Percentiles rank a stretch among this genome's conserved stretches.
These are phyloP conservation scores for Globisporangium sylvaticum DNA, from an alignment of 352 stramenopile species.

Conservation along the genomic window DNA sequence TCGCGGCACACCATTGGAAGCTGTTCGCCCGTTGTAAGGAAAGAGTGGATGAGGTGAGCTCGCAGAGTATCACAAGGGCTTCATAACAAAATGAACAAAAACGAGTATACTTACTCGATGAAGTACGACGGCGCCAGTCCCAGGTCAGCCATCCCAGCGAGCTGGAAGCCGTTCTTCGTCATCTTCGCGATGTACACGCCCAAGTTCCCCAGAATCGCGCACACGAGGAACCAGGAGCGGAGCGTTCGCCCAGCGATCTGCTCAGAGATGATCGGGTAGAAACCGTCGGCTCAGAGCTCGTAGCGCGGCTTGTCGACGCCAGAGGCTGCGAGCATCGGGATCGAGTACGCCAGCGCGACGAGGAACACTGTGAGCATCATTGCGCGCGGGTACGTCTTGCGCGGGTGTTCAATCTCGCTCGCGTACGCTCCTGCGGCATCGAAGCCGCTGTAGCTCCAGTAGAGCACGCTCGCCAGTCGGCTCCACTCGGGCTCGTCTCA, in stretches of 20 bases:
- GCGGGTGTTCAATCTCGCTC: slow-evolving; percentile 62
- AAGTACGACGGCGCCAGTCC: slow-evolving; percentile 76
- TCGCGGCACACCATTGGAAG: slow-evolving; percentile 44
- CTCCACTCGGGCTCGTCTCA: slow-evolving; percentile 59
- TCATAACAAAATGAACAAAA: background rate
- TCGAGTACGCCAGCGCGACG: slow-evolving; percentile 65
- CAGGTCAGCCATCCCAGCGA: slow-evolving; percentile 79
- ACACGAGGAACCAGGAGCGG: slow-evolving; percentile 73
- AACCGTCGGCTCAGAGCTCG: slow-evolving; percentile 69
- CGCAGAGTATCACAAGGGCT: background rate
- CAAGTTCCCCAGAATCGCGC: slow-evolving; percentile 73
- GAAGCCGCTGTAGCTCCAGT: slow-evolving; percentile 86
- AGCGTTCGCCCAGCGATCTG: slow-evolving; percentile 58
- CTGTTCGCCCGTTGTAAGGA: slow-evolving; percentile 34
- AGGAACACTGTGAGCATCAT: slow-evolving; percentile 76
- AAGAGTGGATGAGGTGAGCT: background rate
- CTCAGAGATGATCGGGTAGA: slow-evolving; percentile 59
- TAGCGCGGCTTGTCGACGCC: slow-evolving; percentile 71
- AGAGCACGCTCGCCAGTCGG: slow-evolving; percentile 59
- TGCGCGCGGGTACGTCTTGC: slow-evolving; percentile 65
- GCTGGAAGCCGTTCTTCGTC: slow-evolving; percentile 76
- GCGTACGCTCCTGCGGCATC: slow-evolving; percentile 68
- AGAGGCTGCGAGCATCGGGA: slow-evolving; percentile 65
- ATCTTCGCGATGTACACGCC: slow-evolving; percentile 82
- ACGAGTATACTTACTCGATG: slow-evolving; percentile 41